A percentile compares a stretch with the other conserved stretches of the same genome.
phyloP scores from a whole-genome alignment of 805 yeast genomes.

The Saccharomycopsis sp. region DNA sequence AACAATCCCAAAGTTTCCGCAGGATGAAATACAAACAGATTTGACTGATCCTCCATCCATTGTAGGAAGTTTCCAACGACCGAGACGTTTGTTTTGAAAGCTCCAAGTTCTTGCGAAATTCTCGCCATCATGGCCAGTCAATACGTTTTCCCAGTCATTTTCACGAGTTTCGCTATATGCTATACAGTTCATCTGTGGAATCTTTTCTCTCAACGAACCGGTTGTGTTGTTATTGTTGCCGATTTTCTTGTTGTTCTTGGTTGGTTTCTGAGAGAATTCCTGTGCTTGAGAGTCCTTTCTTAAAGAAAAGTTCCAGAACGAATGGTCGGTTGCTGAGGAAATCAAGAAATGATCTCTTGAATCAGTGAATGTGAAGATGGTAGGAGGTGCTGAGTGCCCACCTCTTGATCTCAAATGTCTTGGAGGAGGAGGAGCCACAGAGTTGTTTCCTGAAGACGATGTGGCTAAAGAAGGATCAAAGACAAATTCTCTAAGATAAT shows the following conservation, averaged over 20 bases:
- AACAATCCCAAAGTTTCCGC: constrained; percentile 92
- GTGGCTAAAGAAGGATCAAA: constrained; percentile 74
- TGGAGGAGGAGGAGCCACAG: constrained; percentile 73
- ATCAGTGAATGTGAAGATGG: constrained; percentile 67
- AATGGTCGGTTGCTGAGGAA: constrained; percentile 79
- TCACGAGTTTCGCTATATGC: constrained; percentile 69
- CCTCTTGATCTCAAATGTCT: constrained; percentile 89
- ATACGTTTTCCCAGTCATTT: constrained; percentile 89
- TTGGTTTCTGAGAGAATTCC: constrained; percentile 75
- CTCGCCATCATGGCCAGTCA: constrained; percentile 85
- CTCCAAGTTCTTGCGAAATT: constrained; percentile 88
- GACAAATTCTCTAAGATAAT: constrained; percentile 79
- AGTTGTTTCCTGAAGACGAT: constrained; percentile 43
- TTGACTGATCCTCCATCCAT: constrained; percentile 74
- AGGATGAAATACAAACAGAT: constrained; percentile 72
- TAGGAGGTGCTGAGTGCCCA: constrained; percentile 94
- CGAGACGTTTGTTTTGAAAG: constrained; percentile 69
- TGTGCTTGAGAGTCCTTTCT: constrained; percentile 96
- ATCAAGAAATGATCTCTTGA: constrained; percentile 75
- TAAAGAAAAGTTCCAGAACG: constrained; percentile 87
- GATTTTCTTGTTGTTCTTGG: constrained; percentile 35
- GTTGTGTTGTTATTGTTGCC: constrained; percentile 43
- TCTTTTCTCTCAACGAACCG: constrained; percentile 57
- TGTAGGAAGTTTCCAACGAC: constrained; percentile 62
- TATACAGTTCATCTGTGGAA: constrained; percentile 67